These are phyloP conservation scores for Erucastrum elatum DNA, from an alignment of 345 rosid species.

Conservation along the genomic window DNA sequence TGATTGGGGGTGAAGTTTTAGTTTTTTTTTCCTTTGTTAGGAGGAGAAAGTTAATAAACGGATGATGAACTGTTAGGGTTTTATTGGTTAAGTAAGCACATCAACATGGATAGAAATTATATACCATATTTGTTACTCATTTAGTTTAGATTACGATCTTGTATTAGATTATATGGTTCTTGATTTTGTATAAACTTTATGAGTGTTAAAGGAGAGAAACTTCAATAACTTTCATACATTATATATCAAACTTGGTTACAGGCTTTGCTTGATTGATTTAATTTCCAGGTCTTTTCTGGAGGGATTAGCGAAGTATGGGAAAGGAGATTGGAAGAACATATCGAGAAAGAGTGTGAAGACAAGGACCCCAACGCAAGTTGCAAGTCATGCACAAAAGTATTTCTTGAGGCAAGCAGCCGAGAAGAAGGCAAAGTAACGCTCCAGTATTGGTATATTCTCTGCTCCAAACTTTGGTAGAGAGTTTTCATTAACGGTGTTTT, in stretches of 20 bases:
- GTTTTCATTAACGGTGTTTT: too few relatives aligned
- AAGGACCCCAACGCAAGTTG: conserved; percentile 67
- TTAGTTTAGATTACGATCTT: neutral
- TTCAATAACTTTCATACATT: neutral
- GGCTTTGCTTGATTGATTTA: neutral
- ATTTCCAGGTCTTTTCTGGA: conserved; percentile 52
- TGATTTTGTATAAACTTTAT: neutral
- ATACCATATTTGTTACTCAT: neutral
- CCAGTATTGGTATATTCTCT: conserved; percentile 33
- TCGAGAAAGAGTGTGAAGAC: conserved; percentile 56
- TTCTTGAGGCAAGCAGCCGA: conserved; percentile 39
- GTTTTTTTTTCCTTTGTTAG: neutral
- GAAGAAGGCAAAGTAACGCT: conserved; percentile 52
- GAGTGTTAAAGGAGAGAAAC: neutral
- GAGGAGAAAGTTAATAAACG: neutral
- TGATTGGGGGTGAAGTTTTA: neutral
- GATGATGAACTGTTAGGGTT: neutral
- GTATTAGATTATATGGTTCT: neutral
- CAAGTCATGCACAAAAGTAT: conserved; percentile 75
- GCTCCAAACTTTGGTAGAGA: too few relatives aligned
- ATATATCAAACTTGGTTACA: neutral
- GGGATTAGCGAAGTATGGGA: conserved; percentile 50
- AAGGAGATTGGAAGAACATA: conserved; percentile 76
- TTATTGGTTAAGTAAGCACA: neutral
- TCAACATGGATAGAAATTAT: neutral